Evolutionary conservation across 2,329 filamentous ascomycete species (phyloP).

Genomic region (Aspergillus hortae): DNA sequence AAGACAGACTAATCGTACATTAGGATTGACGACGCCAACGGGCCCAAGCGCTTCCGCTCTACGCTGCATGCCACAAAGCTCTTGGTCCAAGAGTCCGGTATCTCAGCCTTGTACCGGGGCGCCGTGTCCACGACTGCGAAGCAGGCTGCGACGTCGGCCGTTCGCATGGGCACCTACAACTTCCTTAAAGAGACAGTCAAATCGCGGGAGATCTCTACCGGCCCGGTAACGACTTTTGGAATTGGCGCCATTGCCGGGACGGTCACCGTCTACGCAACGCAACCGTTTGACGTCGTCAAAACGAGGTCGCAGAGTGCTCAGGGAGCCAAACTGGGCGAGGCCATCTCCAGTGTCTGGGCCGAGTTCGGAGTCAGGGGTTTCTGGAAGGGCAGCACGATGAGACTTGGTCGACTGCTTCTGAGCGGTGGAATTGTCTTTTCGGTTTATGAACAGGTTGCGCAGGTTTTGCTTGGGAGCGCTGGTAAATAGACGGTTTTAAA

Average conservation of each 20-base stretch:
- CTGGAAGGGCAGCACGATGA: constrained; percentile 67
- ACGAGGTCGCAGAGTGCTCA: constrained; percentile 59
- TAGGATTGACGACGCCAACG: constrained; percentile 57
- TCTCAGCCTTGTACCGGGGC: constrained; percentile 56
- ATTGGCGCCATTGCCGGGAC: constrained; percentile 61
- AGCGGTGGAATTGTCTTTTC: constrained; percentile 66
- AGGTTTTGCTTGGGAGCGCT: background rate
- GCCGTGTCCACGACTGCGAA: constrained; percentile 60
- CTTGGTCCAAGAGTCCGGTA: constrained; percentile 51
- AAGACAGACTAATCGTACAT: background rate
- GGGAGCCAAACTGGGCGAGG: constrained; percentile 56
- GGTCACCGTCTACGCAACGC: constrained; percentile 41
- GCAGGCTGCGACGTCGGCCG: constrained; percentile 59
- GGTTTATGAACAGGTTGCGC: constrained; percentile 54
- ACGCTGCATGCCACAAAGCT: constrained; percentile 50
- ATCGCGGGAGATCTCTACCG: constrained; percentile 46
- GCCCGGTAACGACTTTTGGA: constrained; percentile 55
- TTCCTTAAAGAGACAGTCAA: constrained; percentile 59
- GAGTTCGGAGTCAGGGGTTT: constrained; percentile 60
- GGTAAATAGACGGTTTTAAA: background rate
- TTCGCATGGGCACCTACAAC: constrained; percentile 61
- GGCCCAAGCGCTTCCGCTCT: constrained; percentile 47
- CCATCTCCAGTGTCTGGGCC: constrained; percentile 51
- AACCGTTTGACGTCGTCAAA: constrained; percentile 42
- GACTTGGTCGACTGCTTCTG: constrained; percentile 60